phyloP scores from a whole-genome alignment of 202 grass and related monocot species.

The Schoenoplectus triqueter region DNA sequence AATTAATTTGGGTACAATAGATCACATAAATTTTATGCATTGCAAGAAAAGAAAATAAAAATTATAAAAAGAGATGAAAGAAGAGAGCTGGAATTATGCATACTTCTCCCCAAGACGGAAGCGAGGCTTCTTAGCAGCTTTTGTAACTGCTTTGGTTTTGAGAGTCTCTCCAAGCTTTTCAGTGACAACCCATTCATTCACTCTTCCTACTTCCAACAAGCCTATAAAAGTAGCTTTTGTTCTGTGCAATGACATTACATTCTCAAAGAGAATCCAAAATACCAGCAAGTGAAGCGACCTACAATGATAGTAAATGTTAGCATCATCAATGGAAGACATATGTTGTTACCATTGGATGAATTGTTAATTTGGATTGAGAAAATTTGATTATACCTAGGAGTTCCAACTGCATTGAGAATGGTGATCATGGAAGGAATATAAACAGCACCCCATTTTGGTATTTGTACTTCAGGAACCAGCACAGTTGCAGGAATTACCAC shows the following conservation, averaged over 20 bases:
- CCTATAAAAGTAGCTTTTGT: constrained; percentile 87
- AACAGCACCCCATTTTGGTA: constrained; percentile 87
- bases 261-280: constrained; percentile 96
- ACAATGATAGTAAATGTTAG: constrained; percentile 35
- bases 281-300: constrained; percentile 88
- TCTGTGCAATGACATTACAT: constrained; percentile 97
- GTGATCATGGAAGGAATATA: constrained; percentile 87
- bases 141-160: constrained; percentile 56
- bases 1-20: constrained; percentile 8
- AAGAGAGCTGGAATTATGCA: constrained; percentile 2
- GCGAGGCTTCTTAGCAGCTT: constrained; percentile 51
- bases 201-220: constrained; percentile 76
- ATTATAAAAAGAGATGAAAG: neutral
- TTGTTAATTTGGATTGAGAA: neutral
- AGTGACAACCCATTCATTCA: constrained; percentile 98
- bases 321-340: neutral
- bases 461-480: constrained; percentile 79
- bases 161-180: constrained; percentile 81
- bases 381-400: constrained; percentile 61
- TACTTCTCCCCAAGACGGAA: constrained; percentile 72
- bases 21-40: constrained; percentile 19
- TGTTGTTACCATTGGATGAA: neutral
- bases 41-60: neutral
- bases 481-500: constrained; percentile 81
- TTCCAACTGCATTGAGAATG: constrained; percentile 75